Evolutionary conservation across 2,329 filamentous ascomycete species (phyloP).

Genomic region (Aureobasidium sp.): DNA sequence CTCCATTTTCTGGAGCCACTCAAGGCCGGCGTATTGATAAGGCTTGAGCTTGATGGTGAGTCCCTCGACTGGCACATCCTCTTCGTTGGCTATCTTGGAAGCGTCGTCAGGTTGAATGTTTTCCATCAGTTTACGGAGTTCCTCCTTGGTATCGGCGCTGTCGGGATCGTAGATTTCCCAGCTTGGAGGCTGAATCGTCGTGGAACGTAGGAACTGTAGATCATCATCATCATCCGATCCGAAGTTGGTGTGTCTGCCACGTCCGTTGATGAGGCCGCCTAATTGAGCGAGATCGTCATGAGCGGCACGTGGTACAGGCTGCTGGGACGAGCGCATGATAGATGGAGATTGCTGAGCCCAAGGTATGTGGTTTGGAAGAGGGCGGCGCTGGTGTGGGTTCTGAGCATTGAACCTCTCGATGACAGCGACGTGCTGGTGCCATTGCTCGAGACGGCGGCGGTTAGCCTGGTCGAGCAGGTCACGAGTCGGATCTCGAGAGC

Average conservation of each 20-base stretch:
- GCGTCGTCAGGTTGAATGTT: constrained; percentile 65
- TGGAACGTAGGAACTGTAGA: constrained; percentile 20
- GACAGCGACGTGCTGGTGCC: neutral
- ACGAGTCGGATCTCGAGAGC: neutral
- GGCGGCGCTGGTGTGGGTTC: neutral
- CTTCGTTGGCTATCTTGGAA: constrained; percentile 64
- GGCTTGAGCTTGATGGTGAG: constrained; percentile 64
- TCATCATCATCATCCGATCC: constrained; percentile 22
- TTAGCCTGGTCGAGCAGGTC: neutral
- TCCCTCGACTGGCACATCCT: constrained; percentile 44
- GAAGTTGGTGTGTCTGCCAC: constrained; percentile 11
- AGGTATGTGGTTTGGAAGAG: neutral
- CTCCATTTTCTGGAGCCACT: constrained; percentile 71
- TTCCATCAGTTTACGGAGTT: constrained; percentile 60
- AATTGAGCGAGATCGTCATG: neutral
- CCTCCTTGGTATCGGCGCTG: constrained; percentile 48
- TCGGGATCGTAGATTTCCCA: constrained; percentile 31
- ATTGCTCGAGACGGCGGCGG: neutral
- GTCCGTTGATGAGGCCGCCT: neutral
- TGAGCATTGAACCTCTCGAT: neutral
- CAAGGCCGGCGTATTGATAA: constrained; percentile 70
- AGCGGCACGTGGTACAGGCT: neutral
- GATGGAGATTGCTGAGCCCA: neutral
- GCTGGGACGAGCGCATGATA: neutral
- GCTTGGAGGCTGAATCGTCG: constrained; percentile 21